phyloP scores from a whole-genome alignment of 352 stramenopile species.

The Blastocystis sp. region DNA sequence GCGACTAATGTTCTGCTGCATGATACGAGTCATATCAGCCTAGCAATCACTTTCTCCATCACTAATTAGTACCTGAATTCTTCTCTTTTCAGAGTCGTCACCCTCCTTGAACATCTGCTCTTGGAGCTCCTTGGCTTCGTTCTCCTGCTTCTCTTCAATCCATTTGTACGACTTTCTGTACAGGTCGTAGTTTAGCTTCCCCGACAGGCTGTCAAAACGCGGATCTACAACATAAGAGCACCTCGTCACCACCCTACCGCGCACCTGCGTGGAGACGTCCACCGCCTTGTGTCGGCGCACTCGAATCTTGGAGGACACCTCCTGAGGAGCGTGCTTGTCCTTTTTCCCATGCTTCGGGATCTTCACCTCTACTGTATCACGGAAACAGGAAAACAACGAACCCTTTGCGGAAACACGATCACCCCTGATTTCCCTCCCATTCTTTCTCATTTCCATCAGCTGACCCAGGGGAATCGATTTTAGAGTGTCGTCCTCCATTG shows the following conservation, averaged over 20 bases:
- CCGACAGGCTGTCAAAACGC: conserved; percentile 66
- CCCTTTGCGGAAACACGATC: background rate
- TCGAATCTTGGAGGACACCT: conserved; percentile 53
- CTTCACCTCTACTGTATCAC: conserved; percentile 19
- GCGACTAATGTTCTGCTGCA: conserved; percentile 56
- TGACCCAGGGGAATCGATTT: conserved; percentile 62
- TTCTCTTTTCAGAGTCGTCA: conserved; percentile 26
- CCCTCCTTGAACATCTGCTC: conserved; percentile 49
- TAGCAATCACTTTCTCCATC: background rate
- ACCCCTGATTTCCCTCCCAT: conserved; percentile 53
- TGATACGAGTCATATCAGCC: conserved; percentile 61
- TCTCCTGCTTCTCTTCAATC: conserved; percentile 63
- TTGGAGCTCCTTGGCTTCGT: conserved; percentile 61
- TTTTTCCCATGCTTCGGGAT: conserved; percentile 51
- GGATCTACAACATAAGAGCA: conserved; percentile 37
- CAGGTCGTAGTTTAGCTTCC: conserved; percentile 69
- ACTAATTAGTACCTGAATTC: conserved; percentile 16
- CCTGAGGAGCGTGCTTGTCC: conserved; percentile 51
- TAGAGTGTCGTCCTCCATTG: conserved; percentile 32
- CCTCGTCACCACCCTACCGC: background rate
- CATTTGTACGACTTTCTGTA: conserved; percentile 69
- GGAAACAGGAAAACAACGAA: background rate
- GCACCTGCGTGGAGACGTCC: background rate
- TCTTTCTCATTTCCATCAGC: conserved; percentile 62
- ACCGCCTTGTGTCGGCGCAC: background rate